Conservation (phyloP, 2,329 filamentous ascomycete species). For the Neoscytalidium dimidiatum region DNA sequence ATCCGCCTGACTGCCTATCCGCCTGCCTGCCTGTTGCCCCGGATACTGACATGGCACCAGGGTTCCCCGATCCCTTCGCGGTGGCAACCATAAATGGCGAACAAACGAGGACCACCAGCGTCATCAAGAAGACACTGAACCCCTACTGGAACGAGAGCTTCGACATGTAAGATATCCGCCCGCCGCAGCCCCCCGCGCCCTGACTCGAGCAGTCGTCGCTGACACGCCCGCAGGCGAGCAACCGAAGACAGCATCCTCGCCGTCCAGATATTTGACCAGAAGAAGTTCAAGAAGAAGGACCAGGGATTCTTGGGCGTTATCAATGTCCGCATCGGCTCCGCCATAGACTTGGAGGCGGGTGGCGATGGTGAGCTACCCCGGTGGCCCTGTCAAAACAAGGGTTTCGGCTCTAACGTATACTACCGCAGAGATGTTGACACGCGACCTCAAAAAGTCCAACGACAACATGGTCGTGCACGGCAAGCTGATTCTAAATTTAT, state of each 20-base stretch:
- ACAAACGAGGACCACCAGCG: conserved; percentile 95
- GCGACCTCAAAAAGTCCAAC: conserved; percentile 95
- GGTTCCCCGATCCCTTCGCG: conserved; percentile 96
- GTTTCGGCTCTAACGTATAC: conserved; percentile 27
- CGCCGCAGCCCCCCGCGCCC: conserved; percentile 20
- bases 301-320: conserved; percentile 98
- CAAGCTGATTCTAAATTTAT: conserved; percentile 94
- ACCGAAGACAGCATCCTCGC: conserved; percentile 96
- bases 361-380: conserved; percentile 73
- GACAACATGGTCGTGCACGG: conserved; percentile 98
- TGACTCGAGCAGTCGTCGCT: conserved; percentile 24
- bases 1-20: conserved; percentile 18
- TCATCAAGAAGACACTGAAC: conserved; percentile 96
- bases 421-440: conserved; percentile 83
- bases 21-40: conserved; percentile 18
- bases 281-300: conserved; percentile 99
- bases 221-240: conserved; percentile 66
- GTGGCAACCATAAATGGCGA: conserved; percentile 97
- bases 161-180: conserved; percentile 73
- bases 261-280: conserved; percentile 98
- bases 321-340: conserved; percentile 92
- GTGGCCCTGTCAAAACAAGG: background rate
- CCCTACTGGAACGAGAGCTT: conserved; percentile 99
- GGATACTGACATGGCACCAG: conserved; percentile 53
- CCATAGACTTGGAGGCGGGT: conserved; percentile 85